Evolutionary conservation across 2,329 filamentous ascomycete genomes (phyloP), one percentile per base, ranked within the genome.

Genomic region (Colletotrichum theobromicola): DNA sequence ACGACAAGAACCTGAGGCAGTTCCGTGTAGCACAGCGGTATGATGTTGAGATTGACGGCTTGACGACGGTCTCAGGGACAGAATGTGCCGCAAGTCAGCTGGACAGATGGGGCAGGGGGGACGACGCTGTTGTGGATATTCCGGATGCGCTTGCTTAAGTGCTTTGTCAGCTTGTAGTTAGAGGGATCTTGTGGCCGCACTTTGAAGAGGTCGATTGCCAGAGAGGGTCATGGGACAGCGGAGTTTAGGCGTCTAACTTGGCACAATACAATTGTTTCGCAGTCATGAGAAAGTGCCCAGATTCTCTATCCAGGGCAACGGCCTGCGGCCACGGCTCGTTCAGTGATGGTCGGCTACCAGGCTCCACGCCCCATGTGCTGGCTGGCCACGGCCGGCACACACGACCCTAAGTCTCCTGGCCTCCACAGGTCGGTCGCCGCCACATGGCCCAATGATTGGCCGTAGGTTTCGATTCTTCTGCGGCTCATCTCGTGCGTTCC

Each of bases 1-100:
- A 89, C 78, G 82, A 90, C 67, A 72, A 79, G 0, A 50, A 74
- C 0, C 63, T 75, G 0, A 82, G 84, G 9, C 77, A 75, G 2
- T 92, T 91, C 68, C 79, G 81, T 0, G 85, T 88, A 0, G 74
- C 79, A 0, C 65, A 79, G 0, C 77, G 83, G n/a, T 88, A 84
- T 53, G 84, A 88, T 13, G 8, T 34, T 28, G 10, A 34, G 2
- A 32, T 60, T 34, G 18, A 15, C n/a, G 10, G 21, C 55, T 28
- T 18, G 16, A 50, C 16, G 16, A 16, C 8, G 4, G 18, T 24
- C 7, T 21, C 18, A 53, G 21, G 46, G 46, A 53, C 8, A 12
- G 9, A n/a, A 21, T 30, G 5, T 30, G 28, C 28, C 28, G 28
- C 28, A 30, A 30, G 28, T 30, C 28, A 30, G 28, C 28, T 30